Conservation (phyloP, 2,329 filamentous ascomycete genomes). For the Chrysoporthe cubensis region DNA sequence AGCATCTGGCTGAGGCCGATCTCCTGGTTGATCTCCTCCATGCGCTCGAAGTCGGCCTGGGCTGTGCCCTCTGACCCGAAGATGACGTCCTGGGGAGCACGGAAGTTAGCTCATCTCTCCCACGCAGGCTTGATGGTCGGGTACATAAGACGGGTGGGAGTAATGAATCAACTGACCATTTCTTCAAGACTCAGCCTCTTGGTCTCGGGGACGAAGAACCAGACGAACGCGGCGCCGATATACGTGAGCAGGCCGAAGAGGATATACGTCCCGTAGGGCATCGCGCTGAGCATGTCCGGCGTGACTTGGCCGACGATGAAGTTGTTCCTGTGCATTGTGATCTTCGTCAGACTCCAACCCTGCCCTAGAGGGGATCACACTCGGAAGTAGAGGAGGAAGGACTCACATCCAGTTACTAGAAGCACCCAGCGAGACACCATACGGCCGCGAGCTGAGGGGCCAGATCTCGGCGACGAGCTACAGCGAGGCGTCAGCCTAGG, state of each 20-base stretch:
- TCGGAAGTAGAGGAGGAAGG: neutral
- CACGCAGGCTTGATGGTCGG: neutral
- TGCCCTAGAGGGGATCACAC: too few species aligned
- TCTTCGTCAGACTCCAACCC: too few species aligned
- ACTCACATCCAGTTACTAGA: slow-evolving; percentile 66
- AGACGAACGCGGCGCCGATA: slow-evolving; percentile 64
- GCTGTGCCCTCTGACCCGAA: slow-evolving; percentile 71
- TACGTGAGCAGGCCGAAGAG: slow-evolving; percentile 70
- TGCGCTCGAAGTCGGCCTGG: slow-evolving; percentile 68
- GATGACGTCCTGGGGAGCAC: slow-evolving; percentile 58
- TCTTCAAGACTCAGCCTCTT: slow-evolving; percentile 68
- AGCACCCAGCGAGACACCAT: slow-evolving; percentile 71
- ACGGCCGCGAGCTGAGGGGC: slow-evolving; percentile 70
- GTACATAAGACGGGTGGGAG: neutral
- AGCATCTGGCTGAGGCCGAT: slow-evolving; percentile 62
- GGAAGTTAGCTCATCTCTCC: neutral
- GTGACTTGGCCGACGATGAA: slow-evolving; percentile 72
- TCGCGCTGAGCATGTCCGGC: slow-evolving; percentile 66
- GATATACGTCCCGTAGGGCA: slow-evolving; percentile 73
- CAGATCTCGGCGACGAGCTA: slow-evolving; percentile 72
- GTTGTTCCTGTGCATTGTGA: slow-evolving; percentile 45
- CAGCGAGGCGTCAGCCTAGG: neutral
- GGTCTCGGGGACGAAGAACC: slow-evolving; percentile 67
- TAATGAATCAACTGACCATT: slow-evolving; percentile 49
- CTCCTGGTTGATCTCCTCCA: slow-evolving; percentile 73